Evolutionary conservation across 192 early-diverging fungal genomes (phyloP).

Genomic region (Phycomyces blakesleeanus): DNA sequence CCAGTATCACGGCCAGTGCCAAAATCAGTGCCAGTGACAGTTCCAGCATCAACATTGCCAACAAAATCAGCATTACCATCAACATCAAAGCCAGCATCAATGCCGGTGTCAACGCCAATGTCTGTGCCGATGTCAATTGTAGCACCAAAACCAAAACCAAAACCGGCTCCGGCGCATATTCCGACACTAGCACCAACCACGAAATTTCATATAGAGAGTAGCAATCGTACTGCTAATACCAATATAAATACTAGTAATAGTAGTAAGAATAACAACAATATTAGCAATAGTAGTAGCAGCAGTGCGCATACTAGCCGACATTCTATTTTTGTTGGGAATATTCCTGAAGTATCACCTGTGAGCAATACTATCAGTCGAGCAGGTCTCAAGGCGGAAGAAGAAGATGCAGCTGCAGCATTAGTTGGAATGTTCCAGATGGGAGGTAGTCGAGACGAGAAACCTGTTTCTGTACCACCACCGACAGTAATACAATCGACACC

Average conservation of each 20-base stretch:
- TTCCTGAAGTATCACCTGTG: background rate
- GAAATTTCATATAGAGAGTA: no score
- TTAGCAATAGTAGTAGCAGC: background rate
- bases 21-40: background rate
- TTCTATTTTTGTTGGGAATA: background rate
- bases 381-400: constrained; percentile 33
- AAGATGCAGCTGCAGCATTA: constrained; percentile 38
- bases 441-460: background rate
- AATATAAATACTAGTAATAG: background rate
- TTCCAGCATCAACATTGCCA: background rate
- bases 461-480: background rate
- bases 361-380: constrained; percentile 6
- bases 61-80: background rate
- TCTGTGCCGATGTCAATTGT: background rate
- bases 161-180: no score
- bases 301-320: background rate
- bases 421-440: constrained; percentile 40
- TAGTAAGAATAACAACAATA: background rate
- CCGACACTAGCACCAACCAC: no score
- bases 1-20: no score
- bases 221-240: no score
- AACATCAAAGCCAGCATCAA: background rate
- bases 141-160: background rate
- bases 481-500: background rate
- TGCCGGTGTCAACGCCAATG: background rate